phyloP scores from a whole-genome alignment of 176 grass and related monocot genomes.

The Oryza coarctata region DNA sequence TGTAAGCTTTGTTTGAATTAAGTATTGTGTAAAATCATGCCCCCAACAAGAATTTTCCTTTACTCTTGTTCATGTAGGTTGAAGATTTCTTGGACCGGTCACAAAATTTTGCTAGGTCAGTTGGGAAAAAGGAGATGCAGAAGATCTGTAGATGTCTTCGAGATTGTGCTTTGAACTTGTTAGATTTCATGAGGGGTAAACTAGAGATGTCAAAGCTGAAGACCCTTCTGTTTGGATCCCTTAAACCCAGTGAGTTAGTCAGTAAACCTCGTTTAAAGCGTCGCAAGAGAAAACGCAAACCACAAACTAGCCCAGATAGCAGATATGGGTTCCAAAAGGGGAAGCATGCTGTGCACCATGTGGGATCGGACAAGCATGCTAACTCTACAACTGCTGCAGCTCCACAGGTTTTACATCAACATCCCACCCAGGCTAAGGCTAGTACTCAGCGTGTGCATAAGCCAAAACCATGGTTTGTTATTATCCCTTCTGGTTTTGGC shows the following conservation, averaged over 20 bases:
- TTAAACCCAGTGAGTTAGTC: slow-evolving; percentile 15
- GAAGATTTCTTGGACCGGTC: slow-evolving; percentile 89
- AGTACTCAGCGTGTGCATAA: not conserved
- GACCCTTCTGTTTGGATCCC: slow-evolving; percentile 49
- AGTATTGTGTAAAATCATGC: not conserved
- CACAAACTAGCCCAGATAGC: not conserved
- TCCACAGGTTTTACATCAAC: not conserved
- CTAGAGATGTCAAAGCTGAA: slow-evolving; percentile 43
- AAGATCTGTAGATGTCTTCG: slow-evolving; percentile 53
- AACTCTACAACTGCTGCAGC: not conserved
- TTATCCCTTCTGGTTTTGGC: slow-evolving; percentile 39
- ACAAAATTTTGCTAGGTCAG: slow-evolving; percentile 77
- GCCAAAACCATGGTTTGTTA: slow-evolving; percentile 24
- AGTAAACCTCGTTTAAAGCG: not conserved
- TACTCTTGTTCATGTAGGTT: slow-evolving; percentile 48
- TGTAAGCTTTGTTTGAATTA: slow-evolving; percentile 43
- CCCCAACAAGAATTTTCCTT: not conserved
- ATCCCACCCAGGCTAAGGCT: not conserved
- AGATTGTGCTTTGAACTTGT: slow-evolving; percentile 46
- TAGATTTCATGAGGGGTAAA: slow-evolving; percentile 55
- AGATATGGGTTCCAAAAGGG: slow-evolving; percentile 10
- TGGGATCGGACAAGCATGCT: not conserved
- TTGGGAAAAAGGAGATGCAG: slow-evolving; percentile 60
- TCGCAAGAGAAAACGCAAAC: slow-evolving; percentile 15
- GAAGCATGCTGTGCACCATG: not conserved